A percentile compares a stretch with the other conserved stretches of the same genome.
Evolutionary conservation across 2,329 filamentous ascomycete species (phyloP).

Genomic region (Alternaria brassicae): DNA sequence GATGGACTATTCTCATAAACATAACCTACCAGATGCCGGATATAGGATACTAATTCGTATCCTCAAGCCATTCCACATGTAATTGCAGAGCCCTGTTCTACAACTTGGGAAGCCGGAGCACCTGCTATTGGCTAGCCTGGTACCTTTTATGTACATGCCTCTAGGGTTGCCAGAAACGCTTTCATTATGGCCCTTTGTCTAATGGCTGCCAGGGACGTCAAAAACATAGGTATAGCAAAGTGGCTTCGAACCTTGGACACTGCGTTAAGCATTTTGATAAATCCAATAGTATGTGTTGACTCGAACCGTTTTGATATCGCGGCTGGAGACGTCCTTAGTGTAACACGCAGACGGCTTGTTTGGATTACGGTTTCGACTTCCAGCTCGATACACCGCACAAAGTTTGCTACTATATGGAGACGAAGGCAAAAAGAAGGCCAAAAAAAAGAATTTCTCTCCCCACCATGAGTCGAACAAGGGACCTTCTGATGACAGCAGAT

Average conservation of each 20-base stretch:
- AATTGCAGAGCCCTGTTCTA: not conserved
- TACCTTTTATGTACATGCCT: no score
- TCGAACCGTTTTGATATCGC: not conserved
- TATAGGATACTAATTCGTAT: fast-evolving
- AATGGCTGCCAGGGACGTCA: not conserved
- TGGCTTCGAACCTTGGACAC: not conserved
- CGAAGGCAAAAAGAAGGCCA: not conserved
- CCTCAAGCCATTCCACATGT: not conserved
- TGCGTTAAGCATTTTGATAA: not conserved
- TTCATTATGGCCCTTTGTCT: not conserved
- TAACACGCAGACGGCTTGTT: not conserved
- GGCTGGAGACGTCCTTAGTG: not conserved
- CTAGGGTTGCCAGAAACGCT: not conserved
- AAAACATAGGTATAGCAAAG: not conserved
- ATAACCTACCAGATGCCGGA: not conserved
- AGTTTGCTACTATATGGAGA: not conserved
- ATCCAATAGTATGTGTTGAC: not conserved
- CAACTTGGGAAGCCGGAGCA: not conserved
- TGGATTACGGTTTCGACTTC: not conserved
- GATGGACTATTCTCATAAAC: not conserved
- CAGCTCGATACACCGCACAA: not conserved
- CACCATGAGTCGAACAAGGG: slow-evolving; percentile 43
- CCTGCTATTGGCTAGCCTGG: not conserved
- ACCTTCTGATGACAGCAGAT: slow-evolving; percentile 46
- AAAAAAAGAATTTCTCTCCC: slow-evolving; percentile 34